Percentiles rank a stretch among this genome's conserved stretches.
Evolutionary conservation across 1,284 basidiomycete genomes (phyloP).

Genomic region (Bondarzewia mesenterica): DNA sequence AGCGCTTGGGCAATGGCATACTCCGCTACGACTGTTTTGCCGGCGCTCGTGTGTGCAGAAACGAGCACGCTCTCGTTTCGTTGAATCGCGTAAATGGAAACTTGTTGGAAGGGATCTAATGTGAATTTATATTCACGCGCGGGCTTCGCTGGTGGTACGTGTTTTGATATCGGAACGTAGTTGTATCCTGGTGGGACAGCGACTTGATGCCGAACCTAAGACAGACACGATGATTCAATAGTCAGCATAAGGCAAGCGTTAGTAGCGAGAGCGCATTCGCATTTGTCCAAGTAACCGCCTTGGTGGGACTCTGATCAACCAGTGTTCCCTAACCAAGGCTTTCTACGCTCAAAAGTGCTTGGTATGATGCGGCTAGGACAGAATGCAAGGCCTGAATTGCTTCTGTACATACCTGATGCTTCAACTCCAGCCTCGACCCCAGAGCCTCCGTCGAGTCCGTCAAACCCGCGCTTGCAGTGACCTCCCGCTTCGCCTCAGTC

Average conservation of each 20-base stretch:
- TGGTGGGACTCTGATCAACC: too few relatives aligned
- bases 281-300: too few relatives aligned
- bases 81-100: slow-evolving; percentile 93
- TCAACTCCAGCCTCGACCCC: slow-evolving; percentile 63
- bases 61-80: slow-evolving; percentile 96
- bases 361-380: too few relatives aligned
- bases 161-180: slow-evolving; percentile 87
- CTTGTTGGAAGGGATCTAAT: slow-evolving; percentile 96
- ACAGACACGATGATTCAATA: not conserved
- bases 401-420: slow-evolving; percentile 66
- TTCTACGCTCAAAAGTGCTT: too few relatives aligned
- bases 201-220: slow-evolving; percentile 87
- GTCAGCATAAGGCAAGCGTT: too few relatives aligned
- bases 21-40: slow-evolving; percentile 98
- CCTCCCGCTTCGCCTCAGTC: slow-evolving; percentile 82
- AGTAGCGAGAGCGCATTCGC: too few relatives aligned
- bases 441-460: slow-evolving; percentile 59
- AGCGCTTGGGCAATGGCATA: slow-evolving; percentile 98
- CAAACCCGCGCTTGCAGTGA: slow-evolving; percentile 78
- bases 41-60: slow-evolving; percentile 97
- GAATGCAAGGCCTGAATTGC: not conserved
- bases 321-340: too few relatives aligned
- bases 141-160: slow-evolving; percentile 88
- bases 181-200: slow-evolving; percentile 90
- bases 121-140: slow-evolving; percentile 93